A percentile compares a stretch with the other conserved stretches of the same genome.
Conservation (phyloP, 2,329 filamentous ascomycete genomes). For the Aurifilum marmelostoma region DNA sequence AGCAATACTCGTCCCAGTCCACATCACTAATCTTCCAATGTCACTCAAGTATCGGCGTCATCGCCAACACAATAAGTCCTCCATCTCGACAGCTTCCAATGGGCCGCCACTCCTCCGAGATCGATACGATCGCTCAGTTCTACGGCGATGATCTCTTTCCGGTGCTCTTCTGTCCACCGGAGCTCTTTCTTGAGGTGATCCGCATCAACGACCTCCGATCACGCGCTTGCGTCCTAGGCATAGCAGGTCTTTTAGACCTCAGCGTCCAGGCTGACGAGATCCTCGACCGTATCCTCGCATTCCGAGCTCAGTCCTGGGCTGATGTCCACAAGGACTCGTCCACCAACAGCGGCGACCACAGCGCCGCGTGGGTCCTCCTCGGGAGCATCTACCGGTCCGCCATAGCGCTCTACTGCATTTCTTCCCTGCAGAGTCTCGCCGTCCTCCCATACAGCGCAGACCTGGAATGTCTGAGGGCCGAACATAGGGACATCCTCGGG, state of each 20-base stretch:
- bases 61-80: slow-evolving; percentile 41
- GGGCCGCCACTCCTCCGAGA: slow-evolving; percentile 34
- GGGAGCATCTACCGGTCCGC: slow-evolving; percentile 39
- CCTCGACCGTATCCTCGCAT: slow-evolving; percentile 36
- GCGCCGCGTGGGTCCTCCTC: slow-evolving; percentile 35
- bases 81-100: slow-evolving; percentile 39
- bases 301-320: slow-evolving; percentile 38
- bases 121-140: slow-evolving; percentile 34
- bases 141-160: slow-evolving; percentile 31
- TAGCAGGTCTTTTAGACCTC: not conserved
- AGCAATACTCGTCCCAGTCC: not conserved
- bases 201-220: slow-evolving; percentile 42
- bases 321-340: slow-evolving; percentile 33
- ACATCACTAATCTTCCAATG: slow-evolving; percentile 22
- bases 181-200: slow-evolving; percentile 40
- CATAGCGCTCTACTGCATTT: slow-evolving; percentile 42
- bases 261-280: slow-evolving; percentile 18
- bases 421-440: slow-evolving; percentile 40
- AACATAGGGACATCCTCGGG: slow-evolving; percentile 30
- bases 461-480: not conserved
- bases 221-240: slow-evolving; percentile 19
- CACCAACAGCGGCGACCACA: slow-evolving; percentile 27
- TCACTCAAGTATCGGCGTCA: slow-evolving; percentile 35
- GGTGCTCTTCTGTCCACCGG: slow-evolving; percentile 38
- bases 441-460: slow-evolving; percentile 32